phyloP scores from a whole-genome alignment of 2,329 filamentous ascomycete genomes.

The Diaporthe eres region DNA sequence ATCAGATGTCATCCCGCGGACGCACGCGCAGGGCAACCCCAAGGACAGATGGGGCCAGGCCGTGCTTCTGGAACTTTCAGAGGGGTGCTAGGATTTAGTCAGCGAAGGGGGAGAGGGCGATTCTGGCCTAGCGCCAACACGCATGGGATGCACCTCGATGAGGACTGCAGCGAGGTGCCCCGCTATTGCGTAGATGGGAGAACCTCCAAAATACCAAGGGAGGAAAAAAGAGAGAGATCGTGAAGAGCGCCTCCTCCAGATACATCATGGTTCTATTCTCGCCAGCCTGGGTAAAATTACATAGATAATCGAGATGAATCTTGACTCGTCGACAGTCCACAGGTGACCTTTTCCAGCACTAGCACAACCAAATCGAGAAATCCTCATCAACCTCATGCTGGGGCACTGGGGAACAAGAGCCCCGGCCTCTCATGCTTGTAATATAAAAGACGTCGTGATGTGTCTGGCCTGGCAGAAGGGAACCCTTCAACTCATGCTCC shows the following conservation, averaged over 20 bases:
- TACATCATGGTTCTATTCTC: not conserved
- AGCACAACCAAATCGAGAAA: not conserved
- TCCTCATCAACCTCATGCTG: not conserved
- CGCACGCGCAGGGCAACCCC: constrained; percentile 1
- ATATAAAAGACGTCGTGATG: constrained; percentile 1
- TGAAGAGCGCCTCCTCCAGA: not conserved
- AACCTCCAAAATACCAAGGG: not conserved
- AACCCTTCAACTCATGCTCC: not conserved
- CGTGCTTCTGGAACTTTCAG: constrained; percentile 46
- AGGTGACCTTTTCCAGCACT: not conserved
- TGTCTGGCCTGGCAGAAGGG: too few species aligned
- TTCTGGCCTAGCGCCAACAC: not conserved
- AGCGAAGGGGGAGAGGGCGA: not conserved
- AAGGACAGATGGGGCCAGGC: not conserved
- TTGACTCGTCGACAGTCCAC: constrained; percentile 7
- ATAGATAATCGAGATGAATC: constrained; percentile 17
- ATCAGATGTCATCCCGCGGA: constrained; percentile 19
- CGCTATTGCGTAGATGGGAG: not conserved
- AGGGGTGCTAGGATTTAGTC: constrained; percentile 34
- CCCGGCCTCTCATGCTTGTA: not conserved
- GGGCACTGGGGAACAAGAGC: not conserved
- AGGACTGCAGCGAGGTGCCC: not conserved
- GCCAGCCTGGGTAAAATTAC: not conserved
- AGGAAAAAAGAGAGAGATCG: not conserved
- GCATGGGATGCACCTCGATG: too few species aligned